phyloP scores from a whole-genome alignment of 345 rosid genomes.

The Eucalyptus sp. region DNA sequence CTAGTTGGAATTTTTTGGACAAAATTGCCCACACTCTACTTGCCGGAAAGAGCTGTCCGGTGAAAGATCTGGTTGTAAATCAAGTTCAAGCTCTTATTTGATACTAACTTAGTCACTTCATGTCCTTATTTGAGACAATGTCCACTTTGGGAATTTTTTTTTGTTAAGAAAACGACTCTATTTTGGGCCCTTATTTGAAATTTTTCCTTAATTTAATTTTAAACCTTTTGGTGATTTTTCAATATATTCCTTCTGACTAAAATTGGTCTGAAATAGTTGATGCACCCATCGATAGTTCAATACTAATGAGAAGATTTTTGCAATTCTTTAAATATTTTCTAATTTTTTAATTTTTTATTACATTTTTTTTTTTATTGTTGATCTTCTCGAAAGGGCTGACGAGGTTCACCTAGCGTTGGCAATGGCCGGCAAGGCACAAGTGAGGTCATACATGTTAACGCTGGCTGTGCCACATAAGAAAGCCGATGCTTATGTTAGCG shows the following conservation, averaged over 20 bases:
- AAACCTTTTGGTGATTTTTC: not conserved
- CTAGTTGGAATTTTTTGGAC: too few species aligned
- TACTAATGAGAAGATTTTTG: not conserved
- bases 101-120: too few species aligned
- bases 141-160: too few species aligned
- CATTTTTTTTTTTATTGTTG: not conserved
- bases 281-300: rapidly evolving
- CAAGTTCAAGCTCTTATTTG: too few species aligned
- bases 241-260: not conserved
- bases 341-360: not conserved
- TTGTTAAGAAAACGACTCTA: too few species aligned
- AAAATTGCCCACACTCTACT: too few species aligned
- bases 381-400: not conserved
- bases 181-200: too few species aligned
- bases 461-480: not conserved
- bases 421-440: not conserved
- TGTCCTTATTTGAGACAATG: rapidly evolving
- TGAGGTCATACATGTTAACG: not conserved
- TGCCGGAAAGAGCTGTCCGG: too few species aligned
- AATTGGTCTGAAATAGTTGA: not conserved
- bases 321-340: not conserved
- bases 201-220: not conserved
- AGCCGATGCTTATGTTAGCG: rapidly evolving
- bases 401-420: rapidly evolving
- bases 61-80: too few species aligned